phyloP scores from a whole-genome alignment of 495 filamentous ascomycete genomes.

The Jackrogersella minutella region DNA sequence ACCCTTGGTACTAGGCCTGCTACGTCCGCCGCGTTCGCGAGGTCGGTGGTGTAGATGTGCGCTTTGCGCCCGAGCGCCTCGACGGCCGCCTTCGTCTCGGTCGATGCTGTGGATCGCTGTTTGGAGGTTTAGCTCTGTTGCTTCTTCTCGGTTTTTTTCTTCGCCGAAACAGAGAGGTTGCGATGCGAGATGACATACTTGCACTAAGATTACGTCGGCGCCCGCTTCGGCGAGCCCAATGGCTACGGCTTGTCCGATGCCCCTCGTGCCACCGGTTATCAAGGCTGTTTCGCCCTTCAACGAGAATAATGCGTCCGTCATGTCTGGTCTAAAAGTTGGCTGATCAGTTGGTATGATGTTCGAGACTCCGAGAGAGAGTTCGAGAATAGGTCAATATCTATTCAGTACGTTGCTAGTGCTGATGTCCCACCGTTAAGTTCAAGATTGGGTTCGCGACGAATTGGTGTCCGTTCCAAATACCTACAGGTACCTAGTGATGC shows the following conservation, averaged over 20 bases:
- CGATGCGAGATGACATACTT: constrained; percentile 52
- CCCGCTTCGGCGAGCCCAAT: constrained; percentile 83
- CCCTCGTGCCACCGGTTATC: constrained; percentile 86
- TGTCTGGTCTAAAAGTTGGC: not conserved
- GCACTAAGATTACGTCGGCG: constrained; percentile 80
- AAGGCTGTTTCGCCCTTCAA: constrained; percentile 77
- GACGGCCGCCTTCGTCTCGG: constrained; percentile 68
- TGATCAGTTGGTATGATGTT: not conserved
- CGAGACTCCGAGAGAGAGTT: not conserved
- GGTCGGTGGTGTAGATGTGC: constrained; percentile 74
- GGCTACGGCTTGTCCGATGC: constrained; percentile 86
- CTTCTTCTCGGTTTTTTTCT: not conserved
- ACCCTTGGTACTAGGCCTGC: constrained; percentile 67
- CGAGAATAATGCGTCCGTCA: constrained; percentile 55
- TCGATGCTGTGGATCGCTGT: constrained; percentile 61
- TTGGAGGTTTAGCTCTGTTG: not conserved
- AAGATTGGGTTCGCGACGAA: not conserved
- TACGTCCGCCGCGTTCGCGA: constrained; percentile 68
- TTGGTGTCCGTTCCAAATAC: no score
- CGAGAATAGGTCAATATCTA: not conserved
- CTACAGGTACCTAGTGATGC: not conserved
- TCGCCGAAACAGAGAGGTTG: not conserved
- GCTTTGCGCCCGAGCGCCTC: constrained; percentile 71
- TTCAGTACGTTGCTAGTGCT: not conserved
- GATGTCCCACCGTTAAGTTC: not conserved